Conservation (phyloP, 192 early-diverging fungal genomes). For the Phlyctochytrium bullatum region DNA sequence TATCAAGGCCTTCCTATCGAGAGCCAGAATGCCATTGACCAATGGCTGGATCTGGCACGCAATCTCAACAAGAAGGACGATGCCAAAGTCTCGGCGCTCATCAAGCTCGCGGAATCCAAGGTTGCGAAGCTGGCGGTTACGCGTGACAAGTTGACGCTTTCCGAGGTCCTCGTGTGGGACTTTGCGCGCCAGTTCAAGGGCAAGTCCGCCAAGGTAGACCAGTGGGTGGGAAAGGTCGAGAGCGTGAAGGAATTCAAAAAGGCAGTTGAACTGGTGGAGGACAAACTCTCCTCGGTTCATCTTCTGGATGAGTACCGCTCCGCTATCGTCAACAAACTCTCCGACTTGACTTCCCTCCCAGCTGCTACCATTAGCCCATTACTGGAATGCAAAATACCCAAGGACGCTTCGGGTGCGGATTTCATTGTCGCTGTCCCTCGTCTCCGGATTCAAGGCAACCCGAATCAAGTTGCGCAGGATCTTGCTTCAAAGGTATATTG, state of each 20-base stretch:
- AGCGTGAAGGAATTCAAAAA: conserved; percentile 2
- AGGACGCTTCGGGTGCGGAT: conserved; percentile 24
- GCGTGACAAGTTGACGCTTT: conserved; percentile 4
- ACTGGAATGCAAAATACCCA: conserved; percentile 28
- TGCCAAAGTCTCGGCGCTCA: not conserved
- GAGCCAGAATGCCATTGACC: conserved; percentile 7
- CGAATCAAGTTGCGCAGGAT: conserved; percentile 29
- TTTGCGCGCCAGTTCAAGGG: conserved; percentile 6
- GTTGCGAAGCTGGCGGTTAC: not conserved
- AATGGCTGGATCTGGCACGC: not conserved
- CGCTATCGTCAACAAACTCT: conserved; percentile 17
- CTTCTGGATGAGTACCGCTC: conserved; percentile 27
- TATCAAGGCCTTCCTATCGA: conserved; percentile 13
- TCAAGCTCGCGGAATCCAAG: not conserved
- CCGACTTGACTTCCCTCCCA: conserved; percentile 13
- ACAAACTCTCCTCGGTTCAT: conserved; percentile 5
- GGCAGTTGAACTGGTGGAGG: conserved; percentile 15
- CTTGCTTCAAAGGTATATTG: conserved; percentile 18
- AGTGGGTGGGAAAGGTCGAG: conserved; percentile 20
- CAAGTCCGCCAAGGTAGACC: conserved; percentile 5
- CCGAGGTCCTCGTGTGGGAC: conserved; percentile 28
- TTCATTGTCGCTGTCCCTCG: conserved; percentile 30
- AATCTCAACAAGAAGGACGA: not conserved
- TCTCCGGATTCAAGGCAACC: conserved; percentile 25
- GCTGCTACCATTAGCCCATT: conserved; percentile 11